These are phyloP conservation scores for Fusarium coicis DNA, from an alignment of 2,329 filamentous ascomycete species.

Conservation along the genomic window DNA sequence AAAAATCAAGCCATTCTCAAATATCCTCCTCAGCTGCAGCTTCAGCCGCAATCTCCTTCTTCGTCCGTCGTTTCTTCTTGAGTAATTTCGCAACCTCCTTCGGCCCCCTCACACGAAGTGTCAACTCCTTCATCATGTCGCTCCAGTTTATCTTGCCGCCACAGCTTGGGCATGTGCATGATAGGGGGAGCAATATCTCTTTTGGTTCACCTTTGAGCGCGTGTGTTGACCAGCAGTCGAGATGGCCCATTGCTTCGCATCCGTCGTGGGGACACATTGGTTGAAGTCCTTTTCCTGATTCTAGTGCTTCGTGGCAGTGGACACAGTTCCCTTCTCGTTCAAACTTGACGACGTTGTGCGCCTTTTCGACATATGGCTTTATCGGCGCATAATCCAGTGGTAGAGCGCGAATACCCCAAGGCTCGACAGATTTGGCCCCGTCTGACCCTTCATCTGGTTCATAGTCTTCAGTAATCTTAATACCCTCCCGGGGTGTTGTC, in stretches of 20 bases:
- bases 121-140: constrained; percentile 85
- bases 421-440: constrained; percentile 1
- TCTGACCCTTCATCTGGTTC: constrained; percentile 37
- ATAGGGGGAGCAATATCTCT: constrained; percentile 70
- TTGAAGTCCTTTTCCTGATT: constrained; percentile 62
- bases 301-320: constrained; percentile 60
- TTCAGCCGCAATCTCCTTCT: constrained; percentile 37
- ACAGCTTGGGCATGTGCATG: constrained; percentile 79
- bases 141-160: constrained; percentile 72
- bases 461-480: constrained; percentile 70
- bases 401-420: constrained; percentile 64
- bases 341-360: constrained; percentile 63
- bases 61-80: constrained; percentile 57
- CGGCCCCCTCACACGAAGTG: constrained; percentile 74
- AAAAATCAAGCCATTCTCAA: background rate
- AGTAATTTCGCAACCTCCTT: constrained; percentile 77
- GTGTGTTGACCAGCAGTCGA: constrained; percentile 68
- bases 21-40: constrained; percentile 10
- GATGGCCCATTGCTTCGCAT: constrained; percentile 68
- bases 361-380: constrained; percentile 66
- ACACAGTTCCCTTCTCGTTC: constrained; percentile 67
- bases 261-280: constrained; percentile 64
- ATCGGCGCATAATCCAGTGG: constrained; percentile 66
- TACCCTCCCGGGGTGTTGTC: constrained; percentile 57
- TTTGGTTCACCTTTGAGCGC: constrained; percentile 54